Conservation (phyloP, 169 alveolate species). For the Cryptosporidium baileyi region DNA sequence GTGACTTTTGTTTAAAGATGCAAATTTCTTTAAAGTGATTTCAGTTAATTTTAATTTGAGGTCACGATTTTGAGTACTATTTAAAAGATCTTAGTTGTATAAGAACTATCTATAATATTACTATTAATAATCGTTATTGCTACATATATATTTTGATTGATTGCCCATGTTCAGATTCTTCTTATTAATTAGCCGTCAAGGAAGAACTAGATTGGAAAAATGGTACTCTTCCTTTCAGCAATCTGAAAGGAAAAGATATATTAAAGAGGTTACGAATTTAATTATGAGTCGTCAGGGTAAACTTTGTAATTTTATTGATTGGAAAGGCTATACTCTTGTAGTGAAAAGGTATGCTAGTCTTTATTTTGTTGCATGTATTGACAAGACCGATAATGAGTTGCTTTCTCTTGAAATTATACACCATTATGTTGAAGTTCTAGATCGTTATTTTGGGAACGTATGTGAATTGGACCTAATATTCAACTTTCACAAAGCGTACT, state of each 20-base stretch:
- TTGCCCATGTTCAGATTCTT: constrained; percentile 91
- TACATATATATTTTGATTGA: neutral
- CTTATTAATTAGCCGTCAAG: constrained; percentile 94
- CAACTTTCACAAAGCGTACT: constrained; percentile 94
- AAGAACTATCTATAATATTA: neutral
- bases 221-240: constrained; percentile 89
- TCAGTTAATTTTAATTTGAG: no score
- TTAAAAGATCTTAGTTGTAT: no score
- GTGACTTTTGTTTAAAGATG: no score
- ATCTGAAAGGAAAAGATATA: constrained; percentile 82
- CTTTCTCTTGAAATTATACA: constrained; percentile 94
- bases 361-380: constrained; percentile 95
- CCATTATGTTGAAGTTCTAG: constrained; percentile 97
- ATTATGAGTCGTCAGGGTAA: constrained; percentile 93
- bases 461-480: constrained; percentile 99
- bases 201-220: constrained; percentile 94
- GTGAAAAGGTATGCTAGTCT: constrained; percentile 97
- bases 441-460: constrained; percentile 98
- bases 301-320: constrained; percentile 96
- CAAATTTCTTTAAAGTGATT: no score
- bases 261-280: constrained; percentile 88
- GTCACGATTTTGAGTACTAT: no score
- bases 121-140: neutral
- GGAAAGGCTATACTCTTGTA: constrained; percentile 95
- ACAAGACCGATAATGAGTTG: constrained; percentile 95